phyloP scores from a whole-genome alignment of 768 basidiomycete genomes.

The Collybia sp. region DNA sequence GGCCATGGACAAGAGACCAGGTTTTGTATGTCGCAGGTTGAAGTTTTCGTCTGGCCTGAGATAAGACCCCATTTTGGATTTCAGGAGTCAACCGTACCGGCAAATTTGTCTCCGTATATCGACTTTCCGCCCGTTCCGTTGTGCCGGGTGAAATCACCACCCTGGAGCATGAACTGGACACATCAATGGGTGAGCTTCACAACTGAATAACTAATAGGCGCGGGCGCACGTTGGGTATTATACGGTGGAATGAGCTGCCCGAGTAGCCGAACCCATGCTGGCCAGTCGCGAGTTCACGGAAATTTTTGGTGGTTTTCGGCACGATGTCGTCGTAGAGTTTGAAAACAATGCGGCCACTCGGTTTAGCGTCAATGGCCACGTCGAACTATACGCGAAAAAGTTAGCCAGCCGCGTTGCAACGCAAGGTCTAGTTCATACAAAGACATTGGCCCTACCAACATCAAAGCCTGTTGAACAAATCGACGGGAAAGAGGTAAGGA shows the following conservation, averaged over 20 bases:
- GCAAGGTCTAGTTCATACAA: no score
- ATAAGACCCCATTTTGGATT: neutral
- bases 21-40: constrained; percentile 49
- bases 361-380: constrained; percentile 39
- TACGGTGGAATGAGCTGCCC: constrained; percentile 46
- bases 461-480: no score
- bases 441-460: no score
- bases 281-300: constrained; percentile 54
- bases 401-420: no score
- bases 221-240: no score
- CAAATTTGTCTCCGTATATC: constrained; percentile 67
- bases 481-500: no score
- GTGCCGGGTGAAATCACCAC: constrained; percentile 69
- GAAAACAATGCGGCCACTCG: constrained; percentile 58
- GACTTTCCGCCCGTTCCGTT: no score
- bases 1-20: constrained; percentile 72
- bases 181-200: no score
- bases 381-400: no score
- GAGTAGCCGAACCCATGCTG: constrained; percentile 53
- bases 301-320: constrained; percentile 64
- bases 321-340: constrained; percentile 63
- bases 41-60: constrained; percentile 59
- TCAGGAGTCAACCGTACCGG: constrained; percentile 25
- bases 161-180: constrained; percentile 67
- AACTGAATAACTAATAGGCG: no score